These are phyloP conservation scores for Candida dajiaensis DNA, from an alignment of 805 yeast species.

Conservation along the genomic window DNA sequence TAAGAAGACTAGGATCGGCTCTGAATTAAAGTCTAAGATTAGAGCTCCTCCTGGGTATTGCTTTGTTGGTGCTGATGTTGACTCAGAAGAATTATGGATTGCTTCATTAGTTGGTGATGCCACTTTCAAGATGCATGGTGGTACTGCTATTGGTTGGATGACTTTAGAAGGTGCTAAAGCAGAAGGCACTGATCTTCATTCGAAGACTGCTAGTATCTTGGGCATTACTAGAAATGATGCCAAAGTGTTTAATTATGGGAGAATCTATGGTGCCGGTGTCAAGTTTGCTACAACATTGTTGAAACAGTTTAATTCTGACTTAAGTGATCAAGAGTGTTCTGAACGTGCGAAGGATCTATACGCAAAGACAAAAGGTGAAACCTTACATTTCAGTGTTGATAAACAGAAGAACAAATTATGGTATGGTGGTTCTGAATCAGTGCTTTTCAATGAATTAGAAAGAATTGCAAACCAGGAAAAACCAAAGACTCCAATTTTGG, in stretches of 20 bases:
- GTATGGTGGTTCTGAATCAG: constrained; percentile 91
- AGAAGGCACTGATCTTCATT: constrained; percentile 91
- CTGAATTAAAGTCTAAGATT: constrained; percentile 84
- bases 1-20: constrained; percentile 77
- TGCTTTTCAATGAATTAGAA: constrained; percentile 85
- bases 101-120: constrained; percentile 95
- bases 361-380: constrained; percentile 74
- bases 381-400: constrained; percentile 23
- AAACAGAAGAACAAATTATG: constrained; percentile 38
- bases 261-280: constrained; percentile 97
- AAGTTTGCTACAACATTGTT: constrained; percentile 82
- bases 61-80: constrained; percentile 98
- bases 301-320: constrained; percentile 71
- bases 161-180: constrained; percentile 90
- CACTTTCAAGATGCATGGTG: constrained; percentile 83
- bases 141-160: constrained; percentile 99
- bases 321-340: constrained; percentile 62
- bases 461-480: constrained; percentile 72
- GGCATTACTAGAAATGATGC: constrained; percentile 91
- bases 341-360: constrained; percentile 63
- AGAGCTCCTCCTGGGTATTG: constrained; percentile 84
- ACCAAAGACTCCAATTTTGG: constrained; percentile 87
- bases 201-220: constrained; percentile 84
- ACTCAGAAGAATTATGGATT: constrained; percentile 97
- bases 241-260: constrained; percentile 90